Evolutionary conservation across 2,329 filamentous ascomycete species (phyloP), one percentile per base, ranked within the genome.

Genomic region (Pyricularia sp.): DNA sequence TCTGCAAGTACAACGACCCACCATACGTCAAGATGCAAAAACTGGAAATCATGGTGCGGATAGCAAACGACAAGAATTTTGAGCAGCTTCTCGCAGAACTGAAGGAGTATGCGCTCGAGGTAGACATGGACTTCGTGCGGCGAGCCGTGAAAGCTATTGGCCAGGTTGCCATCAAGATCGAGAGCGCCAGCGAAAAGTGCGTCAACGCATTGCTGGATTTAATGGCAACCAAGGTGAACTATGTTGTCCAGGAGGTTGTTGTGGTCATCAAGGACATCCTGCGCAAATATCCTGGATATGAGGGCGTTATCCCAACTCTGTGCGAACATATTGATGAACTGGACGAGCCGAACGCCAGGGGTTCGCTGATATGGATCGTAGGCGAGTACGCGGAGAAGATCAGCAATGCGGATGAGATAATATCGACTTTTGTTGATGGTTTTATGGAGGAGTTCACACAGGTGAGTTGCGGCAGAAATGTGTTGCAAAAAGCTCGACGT

Each of bases 261-360:
- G 91, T 99, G n/a, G 94, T 99, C 62, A 96, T 97, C 80, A 97
- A 96, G 79, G 94, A 99, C 70, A 97, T 99, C 67, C 89, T 99
- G 78, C 85, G 94, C 69, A 96, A 96, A 76, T 99, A 99, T 71
- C 93, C 93, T 9, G 94, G 94, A 24, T 99, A 97, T 72, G 94
- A 99, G 77, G 94, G 93, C 31, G 96, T 99, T 70, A 99, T 99
- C 70, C 93, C 93, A 2, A 96, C 92, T 0, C 82, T 99, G 16
- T 99, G 96, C 79, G 86, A 97, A 75, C 91, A 96, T 73, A 97
- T 99, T 67, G 94, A 99, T 71, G 94, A 99, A 70, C 77, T 99
- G 69, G 94, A 99, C 73, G 94, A 99, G 76, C 93, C 93, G 1
- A 88, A 92, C 71, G 94, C 94, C 7, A 83, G 94, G 72, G 93